A percentile compares a stretch with the other conserved stretches of the same genome.
Evolutionary conservation across 2,329 filamentous ascomycete genomes (phyloP).

Genomic region (Cladophialophora psammophila): DNA sequence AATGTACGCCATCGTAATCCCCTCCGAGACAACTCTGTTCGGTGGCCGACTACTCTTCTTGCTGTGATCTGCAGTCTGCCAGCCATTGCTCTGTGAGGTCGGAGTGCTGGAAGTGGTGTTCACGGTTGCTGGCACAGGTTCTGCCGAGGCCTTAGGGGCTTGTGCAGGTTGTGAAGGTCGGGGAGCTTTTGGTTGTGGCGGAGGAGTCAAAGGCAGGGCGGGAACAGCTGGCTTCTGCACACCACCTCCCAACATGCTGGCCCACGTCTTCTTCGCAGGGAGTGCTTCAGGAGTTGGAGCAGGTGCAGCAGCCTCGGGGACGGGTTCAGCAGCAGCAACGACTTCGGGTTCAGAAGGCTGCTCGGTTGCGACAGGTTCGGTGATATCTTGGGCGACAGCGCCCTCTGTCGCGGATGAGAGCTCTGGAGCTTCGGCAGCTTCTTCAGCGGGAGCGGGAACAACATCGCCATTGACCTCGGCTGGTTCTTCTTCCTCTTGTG

Average conservation of each 20-base stretch:
- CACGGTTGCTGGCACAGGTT: slow-evolving; percentile 45
- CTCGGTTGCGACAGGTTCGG: slow-evolving; percentile 64
- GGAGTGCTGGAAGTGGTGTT: slow-evolving; percentile 47
- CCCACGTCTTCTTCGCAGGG: slow-evolving; percentile 65
- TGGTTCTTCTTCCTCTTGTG: slow-evolving; percentile 49
- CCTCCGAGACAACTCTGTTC: slow-evolving; percentile 69
- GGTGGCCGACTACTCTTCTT: slow-evolving; percentile 81
- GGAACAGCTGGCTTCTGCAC: slow-evolving; percentile 51
- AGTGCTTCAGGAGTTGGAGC: slow-evolving; percentile 59
- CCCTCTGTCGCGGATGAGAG: slow-evolving; percentile 31
- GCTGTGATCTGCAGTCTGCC: slow-evolving; percentile 87
- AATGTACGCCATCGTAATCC: slow-evolving; percentile 85
- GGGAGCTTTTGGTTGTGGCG: slow-evolving; percentile 46
- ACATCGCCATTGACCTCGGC: slow-evolving; percentile 54
- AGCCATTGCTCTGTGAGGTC: slow-evolving; percentile 62
- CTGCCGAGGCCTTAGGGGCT: slow-evolving; percentile 44
- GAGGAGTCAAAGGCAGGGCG: slow-evolving; percentile 47
- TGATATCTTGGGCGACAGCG: slow-evolving; percentile 27
- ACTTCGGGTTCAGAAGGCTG: slow-evolving; percentile 26
- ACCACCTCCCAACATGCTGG: slow-evolving; percentile 59
- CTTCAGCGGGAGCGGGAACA: slow-evolving; percentile 51
- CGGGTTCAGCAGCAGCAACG: slow-evolving; percentile 58
- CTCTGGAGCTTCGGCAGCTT: slow-evolving; percentile 43
- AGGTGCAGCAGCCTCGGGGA: slow-evolving; percentile 50
- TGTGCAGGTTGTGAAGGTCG: slow-evolving; percentile 46